Conservation (phyloP, 169 alveolate species). For the Cardiosporidium cionae region DNA sequence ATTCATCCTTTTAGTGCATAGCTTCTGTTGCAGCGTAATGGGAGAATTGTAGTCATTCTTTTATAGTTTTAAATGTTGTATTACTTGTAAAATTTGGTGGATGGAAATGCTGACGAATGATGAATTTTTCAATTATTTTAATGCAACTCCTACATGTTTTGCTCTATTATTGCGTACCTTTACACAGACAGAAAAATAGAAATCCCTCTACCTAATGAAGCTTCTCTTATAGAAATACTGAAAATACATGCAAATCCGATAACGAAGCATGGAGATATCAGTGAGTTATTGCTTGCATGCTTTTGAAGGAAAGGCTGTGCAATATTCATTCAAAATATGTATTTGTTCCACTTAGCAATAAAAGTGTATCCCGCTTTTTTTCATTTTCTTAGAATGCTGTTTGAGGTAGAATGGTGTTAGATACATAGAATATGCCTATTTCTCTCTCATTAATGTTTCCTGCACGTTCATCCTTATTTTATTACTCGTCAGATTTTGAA, state of each 20-base stretch:
- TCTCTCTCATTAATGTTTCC: too few species aligned
- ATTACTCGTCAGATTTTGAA: conserved; percentile 64
- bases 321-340: conserved; percentile 1
- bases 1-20: conserved; percentile 92
- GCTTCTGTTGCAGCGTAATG: conserved; percentile 72
- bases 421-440: too few species aligned
- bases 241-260: conserved; percentile 90
- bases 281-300: neutral
- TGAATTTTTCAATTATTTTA: neutral
- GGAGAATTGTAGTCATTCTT: too few species aligned
- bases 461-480: neutral
- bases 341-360: neutral
- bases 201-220: conserved; percentile 96
- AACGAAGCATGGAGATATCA: conserved; percentile 90
- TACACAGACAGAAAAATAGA: conserved; percentile 85
- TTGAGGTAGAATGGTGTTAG: too few species aligned
- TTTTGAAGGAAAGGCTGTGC: neutral
- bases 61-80: too few species aligned
- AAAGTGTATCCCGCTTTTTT: neutral
- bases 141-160: neutral
- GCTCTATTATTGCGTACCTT: neutral
- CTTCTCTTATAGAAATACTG: conserved; percentile 87
- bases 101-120: neutral
- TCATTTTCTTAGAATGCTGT: too few species aligned
- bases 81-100: neutral